Percentiles rank a stretch among this genome's conserved stretches.
Conservation (phyloP, 2,329 filamentous ascomycete species). For the Alternaria consortialis region DNA sequence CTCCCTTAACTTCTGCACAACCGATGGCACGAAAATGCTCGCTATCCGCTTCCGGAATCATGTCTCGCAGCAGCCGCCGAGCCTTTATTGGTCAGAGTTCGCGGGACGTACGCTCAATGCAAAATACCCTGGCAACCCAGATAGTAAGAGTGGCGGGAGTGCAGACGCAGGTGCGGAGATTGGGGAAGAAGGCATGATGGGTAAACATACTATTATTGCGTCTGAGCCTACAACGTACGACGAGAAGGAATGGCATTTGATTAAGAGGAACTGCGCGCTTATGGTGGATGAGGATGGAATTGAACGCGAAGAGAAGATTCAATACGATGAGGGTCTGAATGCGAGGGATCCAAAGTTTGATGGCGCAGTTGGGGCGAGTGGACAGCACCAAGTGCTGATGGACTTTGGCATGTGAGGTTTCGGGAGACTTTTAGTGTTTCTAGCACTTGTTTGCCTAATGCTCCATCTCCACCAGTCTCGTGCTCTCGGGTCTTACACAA, state of each 20-base stretch:
- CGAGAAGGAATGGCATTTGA: slow-evolving; percentile 61
- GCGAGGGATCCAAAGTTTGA: slow-evolving; percentile 51
- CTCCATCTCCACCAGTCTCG: neutral
- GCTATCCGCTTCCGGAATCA: slow-evolving; percentile 64
- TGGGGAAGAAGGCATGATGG: slow-evolving; percentile 54
- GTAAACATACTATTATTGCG: slow-evolving; percentile 63
- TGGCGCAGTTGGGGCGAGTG: neutral
- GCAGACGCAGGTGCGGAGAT: slow-evolving; percentile 46
- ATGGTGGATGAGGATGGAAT: slow-evolving; percentile 54
- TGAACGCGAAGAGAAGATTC: slow-evolving; percentile 47
- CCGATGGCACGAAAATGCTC: slow-evolving; percentile 60
- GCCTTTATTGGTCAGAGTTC: slow-evolving; percentile 60
- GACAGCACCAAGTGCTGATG: neutral
- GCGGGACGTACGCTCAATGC: slow-evolving; percentile 63
- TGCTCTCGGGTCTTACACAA: neutral
- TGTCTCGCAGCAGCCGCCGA: slow-evolving; percentile 60
- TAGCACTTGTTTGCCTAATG: neutral
- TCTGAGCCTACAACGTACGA: slow-evolving; percentile 65
- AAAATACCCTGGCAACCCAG: slow-evolving; percentile 61
- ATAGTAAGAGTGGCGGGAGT: slow-evolving; percentile 50
- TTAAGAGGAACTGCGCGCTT: slow-evolving; percentile 58
- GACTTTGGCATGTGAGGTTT: neutral
- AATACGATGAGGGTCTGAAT: slow-evolving; percentile 53
- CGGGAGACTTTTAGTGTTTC: neutral
- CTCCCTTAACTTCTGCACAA: slow-evolving; percentile 62